Evolutionary conservation across 2,329 filamentous ascomycete genomes (phyloP), one percentile per base, ranked within the genome.

Genomic region (Camillea tinctor): DNA sequence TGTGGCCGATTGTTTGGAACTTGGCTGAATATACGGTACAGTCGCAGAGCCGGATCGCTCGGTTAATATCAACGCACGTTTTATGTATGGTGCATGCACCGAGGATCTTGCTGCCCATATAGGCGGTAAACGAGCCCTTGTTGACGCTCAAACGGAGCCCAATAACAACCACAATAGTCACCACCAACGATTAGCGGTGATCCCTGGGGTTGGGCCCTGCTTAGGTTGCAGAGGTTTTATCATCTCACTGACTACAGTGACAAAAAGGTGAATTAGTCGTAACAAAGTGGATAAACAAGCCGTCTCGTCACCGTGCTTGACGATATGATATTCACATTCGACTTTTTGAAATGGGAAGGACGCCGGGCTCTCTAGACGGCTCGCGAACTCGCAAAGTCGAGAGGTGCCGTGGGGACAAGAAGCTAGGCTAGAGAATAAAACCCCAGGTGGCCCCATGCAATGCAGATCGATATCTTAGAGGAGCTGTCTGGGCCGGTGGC

Each of bases 71-170:
- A 75, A 77, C 64, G 69, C 68, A 24, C 70, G 70, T 24, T 76
- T 75, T 70, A 74, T 73, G 70, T 70, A 74, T 73, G 70, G 68
- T 73, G 22, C 72, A 71, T 21, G 66, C 74, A 17, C 73, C 73
- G n/a, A 62, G 69, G 5, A 58, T 72, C 26, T 64, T 73, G 61
- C 62, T 74, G n/a, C 71, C 70, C 26, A 52, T 60, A 57, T 63
- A 68, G 36, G 30, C 59, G 20, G 60, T 64, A 50, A 64, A 64
- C 54, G 53, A 64, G 19, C 68, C 68, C 21, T 70, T 68, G 15
- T 66, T 74, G 54, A 64, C 75, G 54, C 54, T 74, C 50, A 74
- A 71, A 54, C 13, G 71, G n/a, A 69, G 69, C 60, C 73, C 72
- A 6, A 66, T 36, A 11, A 65, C 65, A 22, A n/a, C n/a, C n/a